phyloP scores from a whole-genome alignment of 2,329 filamentous ascomycete genomes.

The Diaporthe helianthi region DNA sequence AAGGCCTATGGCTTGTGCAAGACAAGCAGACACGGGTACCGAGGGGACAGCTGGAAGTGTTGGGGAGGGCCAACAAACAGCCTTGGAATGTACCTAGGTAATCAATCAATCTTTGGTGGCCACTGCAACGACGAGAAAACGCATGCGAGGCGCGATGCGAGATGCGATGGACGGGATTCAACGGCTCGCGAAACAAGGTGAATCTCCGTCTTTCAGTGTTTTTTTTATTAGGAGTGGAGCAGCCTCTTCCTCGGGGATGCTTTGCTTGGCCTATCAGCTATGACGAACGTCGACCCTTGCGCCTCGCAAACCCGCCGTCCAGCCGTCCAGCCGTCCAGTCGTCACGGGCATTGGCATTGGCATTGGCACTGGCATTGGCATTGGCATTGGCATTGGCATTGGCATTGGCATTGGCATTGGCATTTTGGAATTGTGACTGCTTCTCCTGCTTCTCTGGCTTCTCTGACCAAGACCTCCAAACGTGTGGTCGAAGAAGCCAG shows the following conservation, averaged over 20 bases:
- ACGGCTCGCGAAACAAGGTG: slow-evolving; percentile 18
- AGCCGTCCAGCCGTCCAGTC: slow-evolving; percentile 21
- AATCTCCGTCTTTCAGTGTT: slow-evolving; percentile 2
- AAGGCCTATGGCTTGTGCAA: not conserved
- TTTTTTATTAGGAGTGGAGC: slow-evolving; percentile 14
- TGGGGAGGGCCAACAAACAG: too few species aligned
- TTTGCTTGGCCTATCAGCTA: slow-evolving; percentile 17
- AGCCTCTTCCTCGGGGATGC: too few species aligned
- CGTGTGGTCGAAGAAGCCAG: too few species aligned
- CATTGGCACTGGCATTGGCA: too few species aligned
- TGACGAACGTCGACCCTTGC: not conserved
- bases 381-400: too few species aligned
- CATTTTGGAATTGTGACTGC: too few species aligned
- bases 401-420: too few species aligned
- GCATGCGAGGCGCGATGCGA: not conserved
- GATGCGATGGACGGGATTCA: not conserved
- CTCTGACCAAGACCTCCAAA: too few species aligned
- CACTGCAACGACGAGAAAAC: not conserved
- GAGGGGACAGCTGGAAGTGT: slow-evolving; percentile 8
- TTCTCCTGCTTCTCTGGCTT: too few species aligned
- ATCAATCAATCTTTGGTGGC: not conserved
- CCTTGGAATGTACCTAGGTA: not conserved
- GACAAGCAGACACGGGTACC: not conserved
- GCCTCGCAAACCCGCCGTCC: not conserved
- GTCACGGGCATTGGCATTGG: slow-evolving; percentile 7